Percentiles rank a stretch among this genome's conserved stretches.
Conservation (phyloP, 2,329 filamentous ascomycete genomes). For the Nectriaceae sp. region DNA sequence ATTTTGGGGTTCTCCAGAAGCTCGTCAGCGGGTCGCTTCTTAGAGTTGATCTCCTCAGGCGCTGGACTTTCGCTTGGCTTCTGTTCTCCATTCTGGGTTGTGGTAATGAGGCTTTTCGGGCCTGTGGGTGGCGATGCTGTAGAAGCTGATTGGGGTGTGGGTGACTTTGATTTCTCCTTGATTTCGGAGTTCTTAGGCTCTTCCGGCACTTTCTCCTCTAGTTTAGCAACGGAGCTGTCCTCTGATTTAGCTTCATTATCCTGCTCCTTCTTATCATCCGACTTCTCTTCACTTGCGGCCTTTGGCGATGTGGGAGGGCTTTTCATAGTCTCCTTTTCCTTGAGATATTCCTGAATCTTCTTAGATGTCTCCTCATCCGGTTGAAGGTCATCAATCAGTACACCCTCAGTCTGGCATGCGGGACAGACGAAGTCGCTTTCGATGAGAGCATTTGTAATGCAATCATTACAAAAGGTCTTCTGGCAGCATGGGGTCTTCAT, state of each 20-base stretch:
- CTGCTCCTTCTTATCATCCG: constrained; percentile 38
- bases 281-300: constrained; percentile 20
- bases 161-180: constrained; percentile 39
- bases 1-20: constrained; percentile 64
- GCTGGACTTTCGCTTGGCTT: constrained; percentile 30
- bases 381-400: constrained; percentile 88
- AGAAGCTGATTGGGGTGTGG: constrained; percentile 22
- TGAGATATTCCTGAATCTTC: constrained; percentile 76
- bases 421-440: constrained; percentile 98
- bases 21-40: constrained; percentile 84
- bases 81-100: constrained; percentile 41
- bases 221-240: constrained; percentile 41
- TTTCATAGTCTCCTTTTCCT: constrained; percentile 56
- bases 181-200: constrained; percentile 22
- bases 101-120: constrained; percentile 26
- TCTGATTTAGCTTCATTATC: constrained; percentile 33
- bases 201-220: constrained; percentile 25
- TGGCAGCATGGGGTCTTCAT: constrained; percentile 98
- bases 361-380: constrained; percentile 76
- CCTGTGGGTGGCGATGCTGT: constrained; percentile 33
- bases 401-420: constrained; percentile 84
- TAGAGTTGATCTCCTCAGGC: constrained; percentile 47
- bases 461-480: constrained; percentile 98
- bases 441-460: constrained; percentile 98
- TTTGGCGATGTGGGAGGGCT: constrained; percentile 38